Percentiles rank a stretch among this genome's conserved stretches.
Conservation (phyloP, 2,329 filamentous ascomycete genomes). For the Neurospora crassa region DNA sequence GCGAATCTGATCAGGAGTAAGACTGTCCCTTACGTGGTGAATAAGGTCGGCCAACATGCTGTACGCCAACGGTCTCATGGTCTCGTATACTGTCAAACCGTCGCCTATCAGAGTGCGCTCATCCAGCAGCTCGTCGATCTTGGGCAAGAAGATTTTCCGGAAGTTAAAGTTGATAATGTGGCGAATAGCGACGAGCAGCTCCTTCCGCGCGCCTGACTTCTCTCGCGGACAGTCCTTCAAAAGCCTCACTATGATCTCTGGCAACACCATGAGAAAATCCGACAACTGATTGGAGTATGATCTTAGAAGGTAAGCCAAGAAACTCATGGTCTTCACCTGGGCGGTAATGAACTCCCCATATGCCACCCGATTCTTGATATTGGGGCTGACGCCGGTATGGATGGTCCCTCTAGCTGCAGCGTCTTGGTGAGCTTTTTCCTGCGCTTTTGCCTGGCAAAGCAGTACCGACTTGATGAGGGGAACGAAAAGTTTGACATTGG, state of each 20-base stretch:
- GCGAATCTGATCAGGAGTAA: constrained; percentile 83
- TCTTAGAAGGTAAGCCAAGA: constrained; percentile 82
- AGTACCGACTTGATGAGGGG: constrained; percentile 89
- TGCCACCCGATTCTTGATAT: constrained; percentile 85
- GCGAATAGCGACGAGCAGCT: constrained; percentile 88
- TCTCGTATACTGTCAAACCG: constrained; percentile 92
- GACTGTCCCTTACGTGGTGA: constrained; percentile 86
- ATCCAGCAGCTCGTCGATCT: constrained; percentile 91
- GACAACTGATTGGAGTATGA: constrained; percentile 79
- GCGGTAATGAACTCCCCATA: constrained; percentile 98
- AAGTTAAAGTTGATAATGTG: constrained; percentile 99
- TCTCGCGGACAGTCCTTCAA: constrained; percentile 91
- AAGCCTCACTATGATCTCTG: constrained; percentile 81
- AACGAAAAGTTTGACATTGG: constrained; percentile 86
- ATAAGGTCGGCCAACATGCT: constrained; percentile 98
- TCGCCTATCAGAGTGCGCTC: constrained; percentile 92
- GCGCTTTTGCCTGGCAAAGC: constrained; percentile 79
- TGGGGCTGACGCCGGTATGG: constrained; percentile 86
- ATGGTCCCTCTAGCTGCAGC: constrained; percentile 70
- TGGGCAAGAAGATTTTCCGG: constrained; percentile 83
- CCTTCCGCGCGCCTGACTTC: constrained; percentile 87
- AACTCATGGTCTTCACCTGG: constrained; percentile 99
- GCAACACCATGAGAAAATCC: constrained; percentile 79
- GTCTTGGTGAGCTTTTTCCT: constrained; percentile 83
- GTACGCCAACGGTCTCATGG: constrained; percentile 88